A percentile compares a stretch with the other conserved stretches of the same genome.
Evolutionary conservation across 2,329 filamentous ascomycete species (phyloP).

Genomic region (Hypoxylon sp.): DNA sequence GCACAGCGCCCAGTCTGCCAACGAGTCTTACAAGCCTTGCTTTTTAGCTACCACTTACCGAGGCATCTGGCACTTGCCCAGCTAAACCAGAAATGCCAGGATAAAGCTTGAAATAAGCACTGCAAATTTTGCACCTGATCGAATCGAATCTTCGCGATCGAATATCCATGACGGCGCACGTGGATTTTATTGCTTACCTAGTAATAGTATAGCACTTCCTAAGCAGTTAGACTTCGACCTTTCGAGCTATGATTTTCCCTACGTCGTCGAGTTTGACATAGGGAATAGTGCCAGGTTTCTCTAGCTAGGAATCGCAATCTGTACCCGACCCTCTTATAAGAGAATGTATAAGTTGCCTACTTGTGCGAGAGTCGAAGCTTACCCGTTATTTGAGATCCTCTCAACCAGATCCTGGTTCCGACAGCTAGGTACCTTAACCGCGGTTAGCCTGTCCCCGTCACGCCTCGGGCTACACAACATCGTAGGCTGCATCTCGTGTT

Average conservation of each 20-base stretch:
- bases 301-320: not conserved
- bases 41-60: constrained; percentile 1
- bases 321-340: not conserved
- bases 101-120: constrained; percentile 8
- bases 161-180: constrained; percentile 13
- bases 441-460: not conserved
- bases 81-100: constrained; percentile 2
- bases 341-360: not conserved
- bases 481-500: constrained; percentile 13
- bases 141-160: not conserved
- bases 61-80: not conserved
- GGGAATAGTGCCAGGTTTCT: not conserved
- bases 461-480: constrained; percentile 29
- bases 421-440: too few relatives aligned
- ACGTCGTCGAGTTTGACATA: not conserved
- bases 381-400: not conserved
- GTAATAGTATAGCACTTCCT: too few relatives aligned
- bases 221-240: not conserved
- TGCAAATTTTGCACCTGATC: not conserved
- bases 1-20: constrained; percentile 23
- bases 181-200: constrained; percentile 28
- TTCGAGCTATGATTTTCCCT: constrained; percentile 1
- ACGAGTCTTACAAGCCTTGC: constrained; percentile 11
- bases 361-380: not conserved
- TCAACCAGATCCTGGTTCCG: not conserved